Evolutionary conservation across 2,329 filamentous ascomycete species (phyloP), one percentile per base, ranked within the genome.

Genomic region (Botrytis sinoallii): DNA sequence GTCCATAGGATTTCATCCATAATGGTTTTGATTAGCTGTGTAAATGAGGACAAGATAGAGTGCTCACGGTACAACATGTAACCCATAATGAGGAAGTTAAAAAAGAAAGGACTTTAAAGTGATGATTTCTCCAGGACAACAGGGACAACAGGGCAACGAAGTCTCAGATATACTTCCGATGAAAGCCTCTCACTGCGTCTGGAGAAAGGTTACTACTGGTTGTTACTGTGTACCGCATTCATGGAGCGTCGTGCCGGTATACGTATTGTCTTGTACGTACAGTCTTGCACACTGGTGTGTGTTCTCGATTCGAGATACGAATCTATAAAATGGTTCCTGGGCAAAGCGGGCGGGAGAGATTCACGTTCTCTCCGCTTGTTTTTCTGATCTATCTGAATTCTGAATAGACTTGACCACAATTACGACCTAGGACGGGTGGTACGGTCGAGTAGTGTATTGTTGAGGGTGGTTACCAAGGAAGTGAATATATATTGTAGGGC

Each of bases 1-100:
- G 64, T 52, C 18, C 64, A 7, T 20, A 1, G 3, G 7, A 44
- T 38, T 52, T n/a, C 22, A 38, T 14, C 44, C 22, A 60, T 16
- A 60, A 60, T 60, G 38, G 40, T 1, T 44, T n/a, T 25, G 38
- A n/a, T 22, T 25, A 20, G 18, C 29, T 32, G 67, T 60, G 48
- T 48, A 59, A 48, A 61, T 60, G 59, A 22, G 29, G 44, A 44
- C 55, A 61, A 70, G 68, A 70, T 70, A 60, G 68, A 70, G 68
- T 70, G 68, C 68, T 67, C 65, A 29, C 42, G 22, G 65, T 67
- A n/a, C 35, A 20, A 38, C 44, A 20, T 38, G 44, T 22, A 40
- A 55, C 29, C 32, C 46, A 55, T 29, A 14, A n/a, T 52, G 5
- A 67, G 46, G 65, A 64, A 22, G 61, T 25, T 8, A 22, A 29